A percentile compares a stretch with the other conserved stretches of the same genome.
These are phyloP conservation scores for Zychaea mexicana DNA, from an alignment of 371 early-diverging fungal species.

Conservation along the genomic window DNA sequence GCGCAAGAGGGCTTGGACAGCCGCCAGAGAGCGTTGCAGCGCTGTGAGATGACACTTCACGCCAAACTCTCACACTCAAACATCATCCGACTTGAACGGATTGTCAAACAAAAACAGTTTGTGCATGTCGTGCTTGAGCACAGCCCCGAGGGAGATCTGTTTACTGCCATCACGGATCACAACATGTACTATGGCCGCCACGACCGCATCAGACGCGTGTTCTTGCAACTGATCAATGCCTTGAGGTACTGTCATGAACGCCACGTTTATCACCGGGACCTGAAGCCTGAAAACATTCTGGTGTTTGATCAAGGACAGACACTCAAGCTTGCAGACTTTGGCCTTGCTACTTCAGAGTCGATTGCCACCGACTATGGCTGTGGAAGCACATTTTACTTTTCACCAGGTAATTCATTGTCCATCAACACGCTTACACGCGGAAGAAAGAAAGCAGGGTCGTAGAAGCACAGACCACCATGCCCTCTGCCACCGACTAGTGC, in stretches of 20 bases:
- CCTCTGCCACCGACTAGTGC: neutral
- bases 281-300: slow-evolving; percentile 74
- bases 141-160: slow-evolving; percentile 71
- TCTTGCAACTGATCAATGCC: slow-evolving; percentile 59
- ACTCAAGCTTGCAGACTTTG: slow-evolving; percentile 93
- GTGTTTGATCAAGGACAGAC: slow-evolving; percentile 48
- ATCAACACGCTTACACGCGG: no score
- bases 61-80: slow-evolving; percentile 65
- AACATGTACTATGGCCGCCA: slow-evolving; percentile 53
- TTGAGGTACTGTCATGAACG: slow-evolving; percentile 57
- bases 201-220: slow-evolving; percentile 48
- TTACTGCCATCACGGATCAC: slow-evolving; percentile 63
- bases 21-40: slow-evolving; percentile 44
- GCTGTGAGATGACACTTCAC: slow-evolving; percentile 74
- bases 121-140: slow-evolving; percentile 74
- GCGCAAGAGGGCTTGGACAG: slow-evolving; percentile 34
- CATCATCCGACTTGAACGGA: slow-evolving; percentile 70
- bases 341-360: slow-evolving; percentile 79
- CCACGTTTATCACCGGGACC: slow-evolving; percentile 73
- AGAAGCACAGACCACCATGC: neutral
- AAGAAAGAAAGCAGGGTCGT: no score
- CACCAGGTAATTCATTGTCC: slow-evolving; percentile 70
- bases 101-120: slow-evolving; percentile 55
- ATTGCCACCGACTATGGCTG: slow-evolving; percentile 85
- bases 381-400: slow-evolving; percentile 91